A percentile compares a stretch with the other conserved stretches of the same genome.
Conservation (phyloP, 1,284 basidiomycete species). For the Papiliotrema laurentii region DNA sequence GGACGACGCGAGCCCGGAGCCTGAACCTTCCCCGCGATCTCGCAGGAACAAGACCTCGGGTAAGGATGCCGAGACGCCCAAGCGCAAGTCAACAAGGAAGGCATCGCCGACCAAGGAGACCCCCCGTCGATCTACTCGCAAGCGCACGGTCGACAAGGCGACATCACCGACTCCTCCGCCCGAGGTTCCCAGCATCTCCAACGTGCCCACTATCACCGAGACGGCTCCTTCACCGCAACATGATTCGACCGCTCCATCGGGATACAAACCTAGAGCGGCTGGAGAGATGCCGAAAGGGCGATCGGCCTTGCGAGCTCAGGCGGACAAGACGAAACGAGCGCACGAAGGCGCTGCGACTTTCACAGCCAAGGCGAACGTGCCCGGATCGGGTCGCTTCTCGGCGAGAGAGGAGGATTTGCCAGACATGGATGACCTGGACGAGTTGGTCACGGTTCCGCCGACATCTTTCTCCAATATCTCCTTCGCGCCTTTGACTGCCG, state of each 20-base stretch:
- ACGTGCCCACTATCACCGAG: slow-evolving; percentile 35
- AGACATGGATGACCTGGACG: slow-evolving; percentile 41
- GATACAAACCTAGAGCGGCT: slow-evolving; percentile 27
- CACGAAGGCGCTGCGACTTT: slow-evolving; percentile 39
- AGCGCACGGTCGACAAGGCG: slow-evolving; percentile 20
- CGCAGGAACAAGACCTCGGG: slow-evolving; percentile 7
- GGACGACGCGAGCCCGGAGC: slow-evolving; percentile 15
- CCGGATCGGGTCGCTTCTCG: slow-evolving; percentile 37
- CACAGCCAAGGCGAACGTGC: slow-evolving; percentile 27
- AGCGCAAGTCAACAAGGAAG: slow-evolving; percentile 9
- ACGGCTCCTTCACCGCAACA: slow-evolving; percentile 39
- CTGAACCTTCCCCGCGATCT: slow-evolving; percentile 26
- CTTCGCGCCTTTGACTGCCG: slow-evolving; percentile 20
- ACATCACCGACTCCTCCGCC: slow-evolving; percentile 21
- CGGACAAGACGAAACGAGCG: slow-evolving; percentile 31
- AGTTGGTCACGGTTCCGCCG: slow-evolving; percentile 27
- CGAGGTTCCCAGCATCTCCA: slow-evolving; percentile 5
- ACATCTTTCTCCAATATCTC: slow-evolving; percentile 38
- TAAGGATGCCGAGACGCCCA: slow-evolving; percentile 9
- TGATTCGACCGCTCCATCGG: slow-evolving; percentile 1
- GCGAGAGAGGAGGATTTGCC: slow-evolving; percentile 46
- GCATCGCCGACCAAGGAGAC: slow-evolving; percentile 15
- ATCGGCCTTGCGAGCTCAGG: slow-evolving; percentile 36
- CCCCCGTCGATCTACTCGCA: slow-evolving; percentile 12
- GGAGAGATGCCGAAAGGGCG: slow-evolving; percentile 25